phyloP scores from a whole-genome alignment of 148 eudicot species.

The Rhododendron ovatum region DNA sequence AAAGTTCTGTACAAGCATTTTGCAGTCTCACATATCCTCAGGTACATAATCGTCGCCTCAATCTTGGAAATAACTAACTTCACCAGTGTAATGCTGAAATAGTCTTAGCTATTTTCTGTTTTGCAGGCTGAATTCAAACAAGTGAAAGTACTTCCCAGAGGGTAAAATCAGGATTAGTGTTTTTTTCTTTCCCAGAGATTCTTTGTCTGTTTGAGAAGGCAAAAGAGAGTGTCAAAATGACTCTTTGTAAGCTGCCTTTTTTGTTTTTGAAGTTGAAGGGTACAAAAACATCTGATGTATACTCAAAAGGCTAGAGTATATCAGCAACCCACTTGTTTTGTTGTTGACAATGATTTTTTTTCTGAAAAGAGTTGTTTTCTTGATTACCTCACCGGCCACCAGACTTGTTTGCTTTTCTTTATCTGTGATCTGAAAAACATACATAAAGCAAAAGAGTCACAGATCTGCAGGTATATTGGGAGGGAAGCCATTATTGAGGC shows the following conservation, averaged over 20 bases:
- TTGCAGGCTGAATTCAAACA: conserved; percentile 23
- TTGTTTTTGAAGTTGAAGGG: conserved; percentile 18
- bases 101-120: background rate
- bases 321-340: conserved; percentile 18
- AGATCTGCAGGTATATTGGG: conserved; percentile 23
- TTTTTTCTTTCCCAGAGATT: conserved; percentile 18
- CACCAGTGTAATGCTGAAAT: background rate
- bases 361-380: conserved; percentile 33
- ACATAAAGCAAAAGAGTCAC: conserved; percentile 35
- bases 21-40: background rate
- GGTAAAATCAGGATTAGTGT: conserved; percentile 17
- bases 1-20: background rate
- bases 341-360: conserved; percentile 32
- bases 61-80: background rate
- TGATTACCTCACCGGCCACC: conserved; percentile 35
- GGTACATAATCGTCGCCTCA: background rate
- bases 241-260: conserved; percentile 19
- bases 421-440: conserved; percentile 22
- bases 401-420: conserved; percentile 28
- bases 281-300: conserved; percentile 33
- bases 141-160: conserved; percentile 8
- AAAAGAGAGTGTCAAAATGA: conserved; percentile 26
- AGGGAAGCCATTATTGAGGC: conserved; percentile 13
- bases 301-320: conserved; percentile 37
- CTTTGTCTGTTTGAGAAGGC: conserved; percentile 22